Conservation (phyloP, 2,329 filamentous ascomycete genomes). For the Aspergillus novofumigatus region DNA sequence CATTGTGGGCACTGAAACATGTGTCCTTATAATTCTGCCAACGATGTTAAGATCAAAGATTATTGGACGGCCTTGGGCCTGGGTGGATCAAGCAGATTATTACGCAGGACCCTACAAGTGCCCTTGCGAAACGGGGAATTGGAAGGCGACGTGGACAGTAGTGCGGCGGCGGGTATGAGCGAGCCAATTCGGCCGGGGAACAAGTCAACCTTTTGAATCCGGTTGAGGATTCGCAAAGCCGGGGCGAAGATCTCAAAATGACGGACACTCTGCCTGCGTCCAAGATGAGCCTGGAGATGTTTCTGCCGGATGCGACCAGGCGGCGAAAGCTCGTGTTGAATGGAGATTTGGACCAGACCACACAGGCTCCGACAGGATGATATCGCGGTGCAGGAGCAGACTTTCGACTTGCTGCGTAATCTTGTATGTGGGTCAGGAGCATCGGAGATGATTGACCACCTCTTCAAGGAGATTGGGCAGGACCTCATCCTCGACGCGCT, state of each 20-base stretch:
- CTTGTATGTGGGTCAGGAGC: conserved; percentile 65
- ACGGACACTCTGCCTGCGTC: conserved; percentile 38
- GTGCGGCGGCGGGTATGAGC: conserved; percentile 46
- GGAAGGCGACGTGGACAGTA: conserved; percentile 30
- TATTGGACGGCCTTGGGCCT: conserved; percentile 69
- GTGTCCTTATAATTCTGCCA: conserved; percentile 69
- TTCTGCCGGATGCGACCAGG: conserved; percentile 37
- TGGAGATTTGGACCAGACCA: conserved; percentile 62
- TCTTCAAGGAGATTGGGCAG: conserved; percentile 72
- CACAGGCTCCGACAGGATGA: conserved; percentile 72
- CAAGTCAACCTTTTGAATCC: conserved; percentile 59
- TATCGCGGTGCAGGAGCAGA: conserved; percentile 83
- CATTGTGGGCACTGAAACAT: conserved; percentile 92
- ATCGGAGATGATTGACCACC: conserved; percentile 73
- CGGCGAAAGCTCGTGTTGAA: conserved; percentile 49
- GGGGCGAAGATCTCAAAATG: conserved; percentile 33
- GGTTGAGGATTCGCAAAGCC: conserved; percentile 29
- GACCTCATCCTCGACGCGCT: conserved; percentile 77
- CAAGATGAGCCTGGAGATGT: conserved; percentile 36
- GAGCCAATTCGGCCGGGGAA: conserved; percentile 57
- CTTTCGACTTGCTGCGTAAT: conserved; percentile 84
- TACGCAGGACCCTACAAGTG: conserved; percentile 48
- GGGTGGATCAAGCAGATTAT: conserved; percentile 80
- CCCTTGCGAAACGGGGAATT: conserved; percentile 24
- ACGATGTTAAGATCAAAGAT: conserved; percentile 72